These are phyloP conservation scores for Saccharomyces hybrid DNA, from an alignment of 1,139 yeast species.

Conservation along the genomic window DNA sequence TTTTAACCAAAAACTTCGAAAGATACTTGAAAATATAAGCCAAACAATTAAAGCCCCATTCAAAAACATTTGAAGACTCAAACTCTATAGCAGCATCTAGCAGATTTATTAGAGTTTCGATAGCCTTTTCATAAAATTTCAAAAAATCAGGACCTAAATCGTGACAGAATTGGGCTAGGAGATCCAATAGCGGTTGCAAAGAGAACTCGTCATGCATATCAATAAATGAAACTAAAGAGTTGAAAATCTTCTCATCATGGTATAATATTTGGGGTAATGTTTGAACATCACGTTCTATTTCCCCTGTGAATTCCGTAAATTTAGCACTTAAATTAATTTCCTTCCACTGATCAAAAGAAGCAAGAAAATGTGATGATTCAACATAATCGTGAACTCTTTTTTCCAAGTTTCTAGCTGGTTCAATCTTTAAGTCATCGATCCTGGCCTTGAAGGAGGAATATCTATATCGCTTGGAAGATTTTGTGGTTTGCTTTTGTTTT, in stretches of 20 bases:
- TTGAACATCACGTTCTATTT: conserved; percentile 48
- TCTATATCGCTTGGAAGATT: conserved; percentile 52
- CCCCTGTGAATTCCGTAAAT: conserved; percentile 56
- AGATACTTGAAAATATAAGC: conserved; percentile 88
- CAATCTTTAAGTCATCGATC: conserved; percentile 76
- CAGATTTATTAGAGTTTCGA: conserved; percentile 45
- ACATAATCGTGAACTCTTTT: conserved; percentile 62
- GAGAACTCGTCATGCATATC: conserved; percentile 57
- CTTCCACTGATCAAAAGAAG: conserved; percentile 79
- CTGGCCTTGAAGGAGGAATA: conserved; percentile 75
- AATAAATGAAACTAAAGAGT: conserved; percentile 44
- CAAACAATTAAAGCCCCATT: conserved; percentile 75
- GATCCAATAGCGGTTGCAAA: conserved; percentile 72
- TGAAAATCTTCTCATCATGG: conserved; percentile 58
- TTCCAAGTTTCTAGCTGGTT: conserved; percentile 60
- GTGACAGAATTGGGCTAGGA: conserved; percentile 78
- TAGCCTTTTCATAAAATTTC: conserved; percentile 50
- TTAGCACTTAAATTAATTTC: conserved; percentile 75
- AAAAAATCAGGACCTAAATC: conserved; percentile 90
- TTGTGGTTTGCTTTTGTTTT: conserved; percentile 38
- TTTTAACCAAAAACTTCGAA: conserved; percentile 51
- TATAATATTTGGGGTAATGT: conserved; percentile 76
- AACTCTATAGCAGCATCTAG: conserved; percentile 43
- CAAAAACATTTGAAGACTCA: conserved; percentile 47
- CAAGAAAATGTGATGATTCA: conserved; percentile 68